A percentile compares a stretch with the other conserved stretches of the same genome.
Evolutionary conservation across 1,139 yeast species (phyloP).

Genomic region (Kurtzmaniella quercitrusa): DNA sequence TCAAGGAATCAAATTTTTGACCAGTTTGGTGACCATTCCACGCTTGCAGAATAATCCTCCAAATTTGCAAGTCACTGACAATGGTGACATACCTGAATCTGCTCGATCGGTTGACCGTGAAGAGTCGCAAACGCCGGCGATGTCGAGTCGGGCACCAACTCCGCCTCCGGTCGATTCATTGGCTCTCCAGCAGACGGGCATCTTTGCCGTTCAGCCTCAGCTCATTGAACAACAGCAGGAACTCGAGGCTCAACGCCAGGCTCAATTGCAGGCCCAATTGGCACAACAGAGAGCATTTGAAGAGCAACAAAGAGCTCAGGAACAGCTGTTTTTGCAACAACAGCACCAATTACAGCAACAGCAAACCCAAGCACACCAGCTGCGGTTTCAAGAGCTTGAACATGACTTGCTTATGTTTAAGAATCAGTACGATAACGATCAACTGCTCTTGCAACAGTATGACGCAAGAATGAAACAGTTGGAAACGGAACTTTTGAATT

Average conservation of each 20-base stretch:
- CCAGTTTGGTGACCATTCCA: slow-evolving; percentile 84
- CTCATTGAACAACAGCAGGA: slow-evolving; percentile 68
- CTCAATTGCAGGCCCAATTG: slow-evolving; percentile 43
- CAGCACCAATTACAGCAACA: slow-evolving; percentile 69
- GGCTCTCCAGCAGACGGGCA: slow-evolving; percentile 46
- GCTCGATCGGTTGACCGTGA: slow-evolving; percentile 33
- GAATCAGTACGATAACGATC: slow-evolving; percentile 86
- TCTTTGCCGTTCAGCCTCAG: slow-evolving; percentile 39
- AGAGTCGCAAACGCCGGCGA: slow-evolving; percentile 18
- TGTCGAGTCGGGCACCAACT: slow-evolving; percentile 15
- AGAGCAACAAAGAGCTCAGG: slow-evolving; percentile 72
- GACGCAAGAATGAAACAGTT: slow-evolving; percentile 81
- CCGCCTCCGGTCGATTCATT: slow-evolving; percentile 44
- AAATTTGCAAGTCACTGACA: slow-evolving; percentile 54
- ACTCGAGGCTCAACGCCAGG: slow-evolving; percentile 41
- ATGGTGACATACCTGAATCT: slow-evolving; percentile 34
- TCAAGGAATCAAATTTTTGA: slow-evolving; percentile 76
- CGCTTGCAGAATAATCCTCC: slow-evolving; percentile 67
- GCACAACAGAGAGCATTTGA: slow-evolving; percentile 63
- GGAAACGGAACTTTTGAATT: slow-evolving; percentile 65
- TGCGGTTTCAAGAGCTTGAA: slow-evolving; percentile 76
- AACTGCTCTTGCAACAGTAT: slow-evolving; percentile 77
- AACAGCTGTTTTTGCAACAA: slow-evolving; percentile 35
- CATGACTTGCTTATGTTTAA: slow-evolving; percentile 72
- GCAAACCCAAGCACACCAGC: slow-evolving; percentile 72